Conservation (phyloP, 2,329 filamentous ascomycete genomes). For the Zarea fungicola region DNA sequence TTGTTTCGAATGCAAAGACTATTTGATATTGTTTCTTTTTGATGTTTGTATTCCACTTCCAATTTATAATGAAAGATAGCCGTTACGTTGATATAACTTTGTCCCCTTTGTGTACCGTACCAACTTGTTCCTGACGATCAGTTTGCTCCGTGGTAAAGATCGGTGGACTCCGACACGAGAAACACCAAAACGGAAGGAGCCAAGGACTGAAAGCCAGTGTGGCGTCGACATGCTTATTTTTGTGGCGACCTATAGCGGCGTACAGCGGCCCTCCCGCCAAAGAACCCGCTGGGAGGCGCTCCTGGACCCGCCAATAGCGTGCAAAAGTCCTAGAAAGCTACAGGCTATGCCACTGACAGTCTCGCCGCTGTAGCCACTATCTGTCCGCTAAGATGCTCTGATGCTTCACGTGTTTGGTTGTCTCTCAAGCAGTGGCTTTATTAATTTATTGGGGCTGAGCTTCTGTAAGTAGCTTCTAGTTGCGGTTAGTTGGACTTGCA, state of each 20-base stretch:
- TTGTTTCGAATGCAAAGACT: too few relatives aligned
- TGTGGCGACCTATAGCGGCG: not conserved
- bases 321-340: not conserved
- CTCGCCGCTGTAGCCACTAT: too few relatives aligned
- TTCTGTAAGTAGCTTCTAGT: too few relatives aligned
- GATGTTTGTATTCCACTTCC: too few relatives aligned
- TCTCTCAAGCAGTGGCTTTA: too few relatives aligned
- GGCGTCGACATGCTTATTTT: slow-evolving; percentile 1
- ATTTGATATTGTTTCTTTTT: too few relatives aligned
- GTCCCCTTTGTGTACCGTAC: not conserved
- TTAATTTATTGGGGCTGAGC: too few relatives aligned
- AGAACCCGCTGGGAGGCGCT: not conserved
- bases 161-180: not conserved
- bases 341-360: not conserved
- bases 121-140: not conserved
- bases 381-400: too few relatives aligned
- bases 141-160: not conserved
- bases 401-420: too few relatives aligned
- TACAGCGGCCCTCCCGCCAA: not conserved
- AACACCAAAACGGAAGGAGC: not conserved
- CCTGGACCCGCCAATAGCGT: not conserved
- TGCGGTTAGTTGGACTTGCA: too few relatives aligned
- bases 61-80: too few relatives aligned
- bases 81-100: too few relatives aligned
- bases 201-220: not conserved